Percentiles rank a stretch among this genome's conserved stretches.
Evolutionary conservation across 208 protist genomes (phyloP).

Genomic region (Crithidia brevicula): DNA sequence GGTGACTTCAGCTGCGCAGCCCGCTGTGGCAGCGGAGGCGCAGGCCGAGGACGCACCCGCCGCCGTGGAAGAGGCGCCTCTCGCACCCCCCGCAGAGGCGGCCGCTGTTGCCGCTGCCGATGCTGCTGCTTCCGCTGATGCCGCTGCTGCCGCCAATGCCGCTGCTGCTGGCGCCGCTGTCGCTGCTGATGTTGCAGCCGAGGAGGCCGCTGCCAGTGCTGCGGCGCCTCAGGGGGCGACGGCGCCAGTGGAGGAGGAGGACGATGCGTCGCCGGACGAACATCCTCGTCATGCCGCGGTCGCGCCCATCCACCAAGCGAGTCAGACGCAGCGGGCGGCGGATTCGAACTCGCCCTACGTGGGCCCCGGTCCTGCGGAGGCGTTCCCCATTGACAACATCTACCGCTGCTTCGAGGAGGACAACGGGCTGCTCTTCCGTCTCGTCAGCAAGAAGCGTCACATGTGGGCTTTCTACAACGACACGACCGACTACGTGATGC

Average conservation of each 20-base stretch:
- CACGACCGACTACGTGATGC: slow-evolving; percentile 65
- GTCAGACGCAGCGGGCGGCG: slow-evolving; percentile 20
- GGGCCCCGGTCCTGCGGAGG: slow-evolving; percentile 41
- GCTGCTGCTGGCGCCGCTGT: neutral
- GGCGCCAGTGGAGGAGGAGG: slow-evolving; percentile 1
- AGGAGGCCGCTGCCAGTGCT: neutral
- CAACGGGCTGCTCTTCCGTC: slow-evolving; percentile 78
- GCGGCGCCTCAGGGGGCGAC: slow-evolving; percentile 6
- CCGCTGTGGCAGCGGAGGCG: neutral
- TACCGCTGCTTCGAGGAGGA: slow-evolving; percentile 72
- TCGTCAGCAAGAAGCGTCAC: slow-evolving; percentile 56
- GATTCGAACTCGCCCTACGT: slow-evolving; percentile 18
- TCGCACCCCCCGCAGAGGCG: neutral
- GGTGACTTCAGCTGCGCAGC: neutral
- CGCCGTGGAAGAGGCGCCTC: slow-evolving; percentile 11
- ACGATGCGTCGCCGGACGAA: neutral
- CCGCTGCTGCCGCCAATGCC: neutral
- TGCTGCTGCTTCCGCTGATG: neutral
- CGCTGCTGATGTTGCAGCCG: slow-evolving; percentile 2
- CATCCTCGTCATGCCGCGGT: neutral
- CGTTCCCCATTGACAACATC: slow-evolving; percentile 49
- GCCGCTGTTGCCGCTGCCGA: slow-evolving; percentile 4
- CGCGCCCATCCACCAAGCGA: slow-evolving; percentile 13
- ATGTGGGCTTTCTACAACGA: slow-evolving; percentile 88
- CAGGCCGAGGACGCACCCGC: neutral